Base-by-base conservation (phyloP, 345 rosid species). In the Anastatica hierochuntica region DNA sequence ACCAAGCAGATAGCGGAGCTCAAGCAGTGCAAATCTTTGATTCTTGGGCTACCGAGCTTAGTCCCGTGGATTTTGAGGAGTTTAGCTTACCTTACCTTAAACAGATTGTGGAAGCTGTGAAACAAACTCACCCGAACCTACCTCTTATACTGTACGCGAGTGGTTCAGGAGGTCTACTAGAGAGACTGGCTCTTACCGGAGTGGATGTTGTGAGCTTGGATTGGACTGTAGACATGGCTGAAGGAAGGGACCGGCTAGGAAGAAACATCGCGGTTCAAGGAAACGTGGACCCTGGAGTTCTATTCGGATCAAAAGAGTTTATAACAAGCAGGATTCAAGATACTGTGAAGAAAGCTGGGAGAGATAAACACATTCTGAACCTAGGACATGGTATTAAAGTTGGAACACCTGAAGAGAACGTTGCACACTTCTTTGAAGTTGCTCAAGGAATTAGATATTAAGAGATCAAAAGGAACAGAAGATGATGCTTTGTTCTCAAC, bases 191-290 rank as follows among this genome's bases (percentile, higher is more conserved):
- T 53, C 58, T 75, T 58, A 85, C 99, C 0, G 94, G 95, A 5
- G 94, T 85, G 8, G 97, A 94, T 53, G 99, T 94, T 11, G 94
- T 94, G 49, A 85, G 99, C 81, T 70, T 94, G 77, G 99, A 92
- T 59, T 92, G 99, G 97, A 81, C 97, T 9, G 94, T 88, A 16
- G 97, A 94, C 75, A 88, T 94, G 95, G 95, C 95, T 40, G 97
- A 94, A 74, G 97, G 97, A 38, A 80, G 95, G 54, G 82, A 70
- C 69, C 72, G 95, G 43, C 39, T 92, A 38, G 99, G 99, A 53
- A 56, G 75, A 2, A 71, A 80, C 23, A 49, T 85, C 52, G 97
- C 97, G 0, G 95, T 92, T 54, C 99, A 92, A 63, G 99, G 99
- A 40, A 92, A 92, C 7, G 82, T 88, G 14, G 99, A 92, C 58